Evolutionary conservation across 2,329 filamentous ascomycete species (phyloP).

Genomic region (Stenocarpella maydis): DNA sequence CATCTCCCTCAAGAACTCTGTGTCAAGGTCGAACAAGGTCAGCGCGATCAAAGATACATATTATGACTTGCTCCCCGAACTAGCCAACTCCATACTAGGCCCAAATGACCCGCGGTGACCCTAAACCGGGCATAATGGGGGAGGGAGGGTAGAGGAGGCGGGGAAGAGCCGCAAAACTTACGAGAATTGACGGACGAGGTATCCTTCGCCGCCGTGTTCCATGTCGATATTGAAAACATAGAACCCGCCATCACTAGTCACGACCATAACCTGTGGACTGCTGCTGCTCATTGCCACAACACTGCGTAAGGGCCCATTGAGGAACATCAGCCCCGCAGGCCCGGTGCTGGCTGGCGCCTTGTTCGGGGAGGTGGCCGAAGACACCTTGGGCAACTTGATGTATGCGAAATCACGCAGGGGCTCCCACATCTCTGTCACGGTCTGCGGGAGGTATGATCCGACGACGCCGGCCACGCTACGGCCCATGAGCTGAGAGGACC

Average conservation of each 20-base stretch:
- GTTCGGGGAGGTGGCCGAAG: slow-evolving; percentile 44
- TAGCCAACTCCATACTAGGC: neutral
- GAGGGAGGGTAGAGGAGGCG: neutral
- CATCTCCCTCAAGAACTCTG: slow-evolving; percentile 63
- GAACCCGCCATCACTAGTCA: slow-evolving; percentile 94
- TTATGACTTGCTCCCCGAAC: too few relatives aligned
- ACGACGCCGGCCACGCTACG: slow-evolving; percentile 88
- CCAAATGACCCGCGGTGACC: neutral
- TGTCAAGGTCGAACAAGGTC: neutral
- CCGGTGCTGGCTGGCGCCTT: slow-evolving; percentile 40
- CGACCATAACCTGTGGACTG: slow-evolving; percentile 96
- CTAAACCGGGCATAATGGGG: neutral
- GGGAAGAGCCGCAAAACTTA: slow-evolving; percentile 58
- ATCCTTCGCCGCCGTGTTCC: slow-evolving; percentile 92
- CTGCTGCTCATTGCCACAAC: slow-evolving; percentile 98
- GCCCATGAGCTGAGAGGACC: slow-evolving; percentile 93
- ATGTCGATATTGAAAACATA: slow-evolving; percentile 96
- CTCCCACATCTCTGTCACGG: slow-evolving; percentile 98
- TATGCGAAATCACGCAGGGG: slow-evolving; percentile 94
- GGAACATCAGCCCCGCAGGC: slow-evolving; percentile 32
- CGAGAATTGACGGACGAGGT: slow-evolving; percentile 91
- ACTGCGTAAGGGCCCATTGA: slow-evolving; percentile 73
- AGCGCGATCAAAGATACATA: neutral
- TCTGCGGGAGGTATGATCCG: slow-evolving; percentile 89
- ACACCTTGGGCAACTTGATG: slow-evolving; percentile 83